Evolutionary conservation across 2,329 filamentous ascomycete genomes (phyloP).

Genomic region (Orbilia javanica): DNA sequence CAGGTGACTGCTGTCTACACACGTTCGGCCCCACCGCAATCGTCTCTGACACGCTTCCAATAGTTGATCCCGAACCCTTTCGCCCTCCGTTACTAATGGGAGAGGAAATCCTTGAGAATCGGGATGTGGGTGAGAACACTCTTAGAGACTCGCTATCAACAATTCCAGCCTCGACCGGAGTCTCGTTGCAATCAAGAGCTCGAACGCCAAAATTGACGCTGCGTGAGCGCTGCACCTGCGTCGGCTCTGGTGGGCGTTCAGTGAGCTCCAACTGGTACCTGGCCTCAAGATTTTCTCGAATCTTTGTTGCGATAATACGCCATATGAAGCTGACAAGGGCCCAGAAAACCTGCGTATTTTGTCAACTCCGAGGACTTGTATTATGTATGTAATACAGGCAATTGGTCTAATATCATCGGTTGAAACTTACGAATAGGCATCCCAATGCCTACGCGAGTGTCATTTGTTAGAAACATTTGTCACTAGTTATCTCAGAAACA

Average conservation of each 20-base stretch:
- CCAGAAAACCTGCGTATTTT: not conserved
- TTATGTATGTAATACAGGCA: not conserved
- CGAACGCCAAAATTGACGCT: constrained; percentile 55
- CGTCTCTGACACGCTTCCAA: constrained; percentile 11
- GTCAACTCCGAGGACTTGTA: not conserved
- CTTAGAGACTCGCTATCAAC: constrained; percentile 50
- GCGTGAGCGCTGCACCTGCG: constrained; percentile 9
- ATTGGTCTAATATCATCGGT: not conserved
- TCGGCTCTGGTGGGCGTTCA: constrained; percentile 1
- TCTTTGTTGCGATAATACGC: constrained; percentile 16
- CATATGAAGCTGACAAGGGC: not conserved
- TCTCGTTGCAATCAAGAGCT: constrained; percentile 51
- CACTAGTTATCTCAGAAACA: not conserved
- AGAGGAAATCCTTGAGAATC: constrained; percentile 47
- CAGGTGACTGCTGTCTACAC: not conserved
- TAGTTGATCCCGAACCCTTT: constrained; percentile 32
- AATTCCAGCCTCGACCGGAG: constrained; percentile 40
- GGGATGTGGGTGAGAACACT: constrained; percentile 22
- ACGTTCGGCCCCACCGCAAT: not conserved
- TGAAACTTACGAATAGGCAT: constrained; percentile 21
- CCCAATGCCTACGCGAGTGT: constrained; percentile 11
- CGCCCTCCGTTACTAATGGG: constrained; percentile 40
- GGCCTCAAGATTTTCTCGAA: constrained; percentile 22
- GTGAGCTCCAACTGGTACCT: constrained; percentile 21
- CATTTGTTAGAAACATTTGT: not conserved